Evolutionary conservation across 352 stramenopile genomes (phyloP).

Genomic region (Globisporangium nagaii): DNA sequence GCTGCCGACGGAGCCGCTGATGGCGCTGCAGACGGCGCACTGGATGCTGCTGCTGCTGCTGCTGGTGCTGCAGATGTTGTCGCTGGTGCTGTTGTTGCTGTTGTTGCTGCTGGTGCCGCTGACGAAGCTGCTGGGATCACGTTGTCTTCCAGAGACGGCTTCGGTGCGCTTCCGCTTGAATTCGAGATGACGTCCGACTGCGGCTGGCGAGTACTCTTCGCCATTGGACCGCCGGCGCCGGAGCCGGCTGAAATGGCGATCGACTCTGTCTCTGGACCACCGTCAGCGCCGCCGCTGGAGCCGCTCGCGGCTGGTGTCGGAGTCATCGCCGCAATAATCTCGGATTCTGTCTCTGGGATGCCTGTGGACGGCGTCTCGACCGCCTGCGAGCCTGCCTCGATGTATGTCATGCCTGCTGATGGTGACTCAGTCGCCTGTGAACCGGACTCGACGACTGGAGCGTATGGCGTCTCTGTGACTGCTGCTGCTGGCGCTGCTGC

Average conservation of each 20-base stretch:
- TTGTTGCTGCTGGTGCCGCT: neutral
- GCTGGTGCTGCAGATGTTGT: slow-evolving; percentile 3
- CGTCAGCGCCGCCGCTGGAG: neutral
- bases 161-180: neutral
- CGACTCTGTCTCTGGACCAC: no score
- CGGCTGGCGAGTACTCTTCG: neutral
- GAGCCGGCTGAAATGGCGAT: no score
- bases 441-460: neutral
- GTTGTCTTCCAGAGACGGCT: slow-evolving; percentile 8
- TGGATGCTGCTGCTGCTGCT: slow-evolving; percentile 5
- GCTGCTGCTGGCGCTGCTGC: neutral
- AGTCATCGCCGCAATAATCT: neutral
- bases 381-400: neutral
- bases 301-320: neutral
- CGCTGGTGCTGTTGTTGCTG: neutral
- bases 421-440: slow-evolving; percentile 3
- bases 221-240: neutral
- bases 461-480: neutral
- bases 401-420: neutral
- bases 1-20: neutral
- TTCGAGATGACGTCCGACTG: slow-evolving; percentile 5
- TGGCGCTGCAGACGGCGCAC: neutral
- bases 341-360: neutral
- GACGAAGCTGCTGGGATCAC: slow-evolving; percentile 3
- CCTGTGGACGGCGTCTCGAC: neutral